Evolutionary conservation across 768 basidiomycete genomes (phyloP).

Genomic region (Russula foetens): DNA sequence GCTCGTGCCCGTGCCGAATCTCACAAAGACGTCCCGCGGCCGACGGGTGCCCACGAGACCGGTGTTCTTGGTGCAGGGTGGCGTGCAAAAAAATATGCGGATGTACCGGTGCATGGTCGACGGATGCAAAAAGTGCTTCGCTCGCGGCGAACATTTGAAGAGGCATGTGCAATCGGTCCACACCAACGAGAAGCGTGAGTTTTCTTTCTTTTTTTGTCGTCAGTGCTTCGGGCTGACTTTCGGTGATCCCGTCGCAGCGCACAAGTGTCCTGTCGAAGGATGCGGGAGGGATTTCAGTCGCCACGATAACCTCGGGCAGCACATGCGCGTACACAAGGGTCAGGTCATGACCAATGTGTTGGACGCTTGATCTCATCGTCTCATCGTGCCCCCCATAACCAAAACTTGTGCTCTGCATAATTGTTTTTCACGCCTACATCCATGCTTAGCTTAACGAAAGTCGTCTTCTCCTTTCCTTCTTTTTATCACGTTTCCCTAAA

Average conservation of each 20-base stretch:
- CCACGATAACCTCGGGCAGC: conserved; percentile 84
- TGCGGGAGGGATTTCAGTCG: conserved; percentile 82
- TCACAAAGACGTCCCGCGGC: conserved; percentile 76
- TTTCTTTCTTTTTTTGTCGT: background rate
- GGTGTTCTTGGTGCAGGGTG: conserved; percentile 23
- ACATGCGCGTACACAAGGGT: conserved; percentile 71
- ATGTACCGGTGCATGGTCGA: conserved; percentile 67
- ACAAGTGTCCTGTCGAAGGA: conserved; percentile 69
- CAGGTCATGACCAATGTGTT: background rate
- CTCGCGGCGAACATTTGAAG: conserved; percentile 84
- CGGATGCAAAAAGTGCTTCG: conserved; percentile 84
- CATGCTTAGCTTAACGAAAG: background rate
- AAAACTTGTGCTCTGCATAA: background rate
- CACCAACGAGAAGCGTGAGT: conserved; percentile 88
- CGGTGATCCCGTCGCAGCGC: conserved; percentile 40
- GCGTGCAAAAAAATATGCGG: conserved; percentile 26
- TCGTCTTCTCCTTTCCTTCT: background rate
- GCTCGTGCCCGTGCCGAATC: conserved; percentile 65
- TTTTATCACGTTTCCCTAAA: background rate
- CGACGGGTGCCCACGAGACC: conserved; percentile 58
- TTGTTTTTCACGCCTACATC: background rate
- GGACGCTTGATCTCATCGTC: conserved; percentile 4
- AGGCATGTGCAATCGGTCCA: conserved; percentile 84
- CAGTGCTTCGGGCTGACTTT: conserved; percentile 11
- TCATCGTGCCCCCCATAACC: background rate